These are phyloP conservation scores for Dalbergia oliveri DNA, from an alignment of 306 rosid genomes.

Conservation along the genomic window DNA sequence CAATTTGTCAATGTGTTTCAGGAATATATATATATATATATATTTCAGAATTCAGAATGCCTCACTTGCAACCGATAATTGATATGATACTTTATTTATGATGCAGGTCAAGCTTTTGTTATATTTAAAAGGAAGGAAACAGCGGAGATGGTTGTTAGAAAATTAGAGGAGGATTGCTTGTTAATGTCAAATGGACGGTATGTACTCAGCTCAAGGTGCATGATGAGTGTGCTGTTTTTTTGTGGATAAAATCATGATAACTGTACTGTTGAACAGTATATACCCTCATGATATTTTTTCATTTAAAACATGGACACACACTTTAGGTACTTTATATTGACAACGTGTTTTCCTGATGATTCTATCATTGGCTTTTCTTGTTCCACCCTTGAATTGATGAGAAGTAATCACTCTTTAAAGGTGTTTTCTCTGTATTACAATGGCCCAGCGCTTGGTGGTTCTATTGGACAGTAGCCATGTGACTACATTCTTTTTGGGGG, in stretches of 20 bases:
- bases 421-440: background rate
- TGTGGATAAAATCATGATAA: background rate
- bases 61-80: conserved; percentile 28
- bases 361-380: conserved; percentile 1
- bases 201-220: conserved; percentile 35
- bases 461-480: too few relatives aligned
- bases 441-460: too few relatives aligned
- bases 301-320: background rate
- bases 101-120: conserved; percentile 86
- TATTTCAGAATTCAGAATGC: background rate
- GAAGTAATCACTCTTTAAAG: background rate
- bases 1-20: conserved; percentile 10
- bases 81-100: conserved; percentile 34
- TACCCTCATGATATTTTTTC: background rate
- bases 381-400: background rate
- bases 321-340: background rate
- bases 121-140: conserved; percentile 72
- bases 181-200: conserved; percentile 89
- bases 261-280: conserved; percentile 21
- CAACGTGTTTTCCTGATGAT: background rate
- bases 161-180: conserved; percentile 70
- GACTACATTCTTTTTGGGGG: too few relatives aligned
- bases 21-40: background rate
- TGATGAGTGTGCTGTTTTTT: background rate
- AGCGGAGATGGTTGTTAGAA: conserved; percentile 65